Evolutionary conservation across 176 grass and related monocot genomes (phyloP).

Genomic region (Rhipidocladum racemiflorum): DNA sequence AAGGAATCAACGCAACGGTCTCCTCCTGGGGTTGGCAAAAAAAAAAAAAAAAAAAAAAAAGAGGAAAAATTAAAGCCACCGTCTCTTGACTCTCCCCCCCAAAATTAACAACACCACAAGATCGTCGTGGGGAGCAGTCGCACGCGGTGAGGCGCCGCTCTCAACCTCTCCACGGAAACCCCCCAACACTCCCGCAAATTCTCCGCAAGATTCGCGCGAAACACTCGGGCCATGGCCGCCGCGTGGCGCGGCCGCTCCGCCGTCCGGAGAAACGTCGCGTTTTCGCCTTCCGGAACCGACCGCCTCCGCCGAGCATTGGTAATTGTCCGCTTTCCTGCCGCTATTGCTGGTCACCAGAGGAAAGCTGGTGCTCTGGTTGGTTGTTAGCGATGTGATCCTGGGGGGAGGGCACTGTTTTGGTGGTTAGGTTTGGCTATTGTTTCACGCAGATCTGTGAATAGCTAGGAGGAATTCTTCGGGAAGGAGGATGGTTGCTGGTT

Average conservation of each 20-base stretch:
- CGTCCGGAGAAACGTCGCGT: background rate
- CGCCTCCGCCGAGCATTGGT: slow-evolving; percentile 30
- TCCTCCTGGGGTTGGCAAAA: background rate
- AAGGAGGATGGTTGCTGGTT: background rate
- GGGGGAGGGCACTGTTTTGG: background rate
- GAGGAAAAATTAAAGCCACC: background rate
- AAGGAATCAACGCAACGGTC: slow-evolving; percentile 47
- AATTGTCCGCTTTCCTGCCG: background rate
- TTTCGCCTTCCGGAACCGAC: background rate
- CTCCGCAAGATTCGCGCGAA: background rate
- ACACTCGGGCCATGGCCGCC: background rate
- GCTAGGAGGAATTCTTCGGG: slow-evolving; percentile 3
- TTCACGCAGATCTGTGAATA: slow-evolving; percentile 38
- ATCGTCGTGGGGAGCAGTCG: slow-evolving; percentile 43
- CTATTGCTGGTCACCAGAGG: background rate
- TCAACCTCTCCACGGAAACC: background rate
- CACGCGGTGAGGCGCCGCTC: slow-evolving; percentile 41
- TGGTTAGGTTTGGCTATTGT: slow-evolving; percentile 30
- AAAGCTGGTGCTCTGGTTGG: background rate
- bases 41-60: background rate
- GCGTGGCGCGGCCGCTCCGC: background rate
- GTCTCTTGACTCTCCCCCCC: slow-evolving; percentile 7
- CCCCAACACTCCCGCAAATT: background rate
- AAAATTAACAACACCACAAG: slow-evolving; percentile 1
- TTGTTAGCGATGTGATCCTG: slow-evolving; percentile 30